Percentiles rank a stretch among this genome's conserved stretches.
Conservation (phyloP, 257 asterid species). For the Capsicum pubescens region DNA sequence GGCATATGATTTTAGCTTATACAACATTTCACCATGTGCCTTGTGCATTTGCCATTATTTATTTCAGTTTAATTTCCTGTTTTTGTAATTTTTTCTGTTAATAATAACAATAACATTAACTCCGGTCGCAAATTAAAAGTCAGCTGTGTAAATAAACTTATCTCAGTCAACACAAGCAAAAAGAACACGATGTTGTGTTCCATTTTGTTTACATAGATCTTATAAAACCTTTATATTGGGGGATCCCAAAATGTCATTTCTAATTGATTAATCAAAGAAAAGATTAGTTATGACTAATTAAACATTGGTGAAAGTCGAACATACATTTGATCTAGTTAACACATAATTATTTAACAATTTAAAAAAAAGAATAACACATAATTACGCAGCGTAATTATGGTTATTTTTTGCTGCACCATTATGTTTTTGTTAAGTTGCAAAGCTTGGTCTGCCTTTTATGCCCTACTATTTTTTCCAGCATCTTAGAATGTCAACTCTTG, state of each 20-base stretch:
- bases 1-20: not conserved
- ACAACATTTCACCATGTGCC: conserved; percentile 10
- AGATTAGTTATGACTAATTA: not conserved
- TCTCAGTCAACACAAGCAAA: conserved; percentile 2
- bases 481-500: not conserved
- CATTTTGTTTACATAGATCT: not conserved
- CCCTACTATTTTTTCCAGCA: not conserved
- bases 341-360: not conserved
- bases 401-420: not conserved
- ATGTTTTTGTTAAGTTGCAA: not conserved
- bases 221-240: not conserved
- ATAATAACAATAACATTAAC: not conserved
- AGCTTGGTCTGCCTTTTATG: not conserved
- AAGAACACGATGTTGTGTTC: not conserved
- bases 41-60: not conserved
- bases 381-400: not conserved
- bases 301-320: not conserved
- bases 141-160: not conserved
- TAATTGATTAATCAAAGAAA: not conserved
- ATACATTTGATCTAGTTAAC: not conserved
- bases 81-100: not conserved
- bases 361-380: not conserved
- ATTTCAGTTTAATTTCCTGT: not conserved
- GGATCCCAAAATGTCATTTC: not conserved
- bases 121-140: not conserved